Evolutionary conservation across 345 rosid species (phyloP), one percentile per base, ranked within the genome.

Genomic region (Laguncularia racemosa): DNA sequence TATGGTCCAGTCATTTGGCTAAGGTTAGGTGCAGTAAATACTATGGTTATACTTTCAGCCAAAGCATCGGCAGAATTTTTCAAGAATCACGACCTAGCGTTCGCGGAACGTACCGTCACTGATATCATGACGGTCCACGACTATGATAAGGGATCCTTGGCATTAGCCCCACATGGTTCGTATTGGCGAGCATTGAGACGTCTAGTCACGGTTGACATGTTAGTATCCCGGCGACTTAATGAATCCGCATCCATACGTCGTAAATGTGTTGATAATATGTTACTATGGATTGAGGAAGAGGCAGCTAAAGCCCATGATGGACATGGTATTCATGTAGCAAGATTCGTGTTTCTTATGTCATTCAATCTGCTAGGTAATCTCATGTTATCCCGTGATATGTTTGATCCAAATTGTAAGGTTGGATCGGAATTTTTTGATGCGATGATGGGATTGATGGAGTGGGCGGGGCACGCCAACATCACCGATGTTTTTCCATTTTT

Each of bases 311-410:
- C 0, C 19, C 44, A 18, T 17, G 20, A 20, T 44, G 56, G 20
- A 28, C 56, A 19, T n/a, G 50, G 53, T 28, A 47, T 80, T 28
- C 73, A 67, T 1, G 75, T 83, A 46, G 76, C 75, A 0, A 52
- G 67, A 5, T 70, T 78, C 18, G 74, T 80, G 63, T 81, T 78
- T 62, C 50, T 80, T 19, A 57, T 61, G 52, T 12, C 71, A 10
- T 78, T 80, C 48, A 84, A 84, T 61, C 20, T 81, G 64, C 57
- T 84, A 0, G 86, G 86, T 44, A 84, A 78, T 47, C 66, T 84
- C 2, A 71, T 84, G 84, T n/a, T 84, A 60, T 84, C 90, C 1
- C 65, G 73, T 12, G 84, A 81, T 46, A 23, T 81, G 23, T 13
- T 76, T 13, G 86, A 71, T n/a, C 80, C 79, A 1, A 56, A 52